Percentiles rank a stretch among this genome's conserved stretches.
These are phyloP conservation scores for Capronia americana DNA, from an alignment of 2,329 filamentous ascomycete species.

Conservation along the genomic window DNA sequence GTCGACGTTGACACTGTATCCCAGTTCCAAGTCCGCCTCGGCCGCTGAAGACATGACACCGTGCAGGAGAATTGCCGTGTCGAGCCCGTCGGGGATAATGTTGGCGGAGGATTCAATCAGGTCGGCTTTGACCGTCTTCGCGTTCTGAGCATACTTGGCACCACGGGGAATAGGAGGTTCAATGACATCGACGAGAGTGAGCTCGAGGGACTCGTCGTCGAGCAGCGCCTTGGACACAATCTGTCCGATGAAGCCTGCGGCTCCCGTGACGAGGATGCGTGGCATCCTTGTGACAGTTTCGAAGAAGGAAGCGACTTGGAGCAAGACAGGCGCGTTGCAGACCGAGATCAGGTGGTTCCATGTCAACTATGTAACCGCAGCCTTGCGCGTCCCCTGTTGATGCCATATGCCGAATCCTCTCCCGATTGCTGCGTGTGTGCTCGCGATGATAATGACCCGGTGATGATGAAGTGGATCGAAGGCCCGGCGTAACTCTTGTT, in stretches of 20 bases:
- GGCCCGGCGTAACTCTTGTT: constrained; percentile 9
- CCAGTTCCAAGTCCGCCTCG: constrained; percentile 66
- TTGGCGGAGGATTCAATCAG: constrained; percentile 52
- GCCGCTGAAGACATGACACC: constrained; percentile 71
- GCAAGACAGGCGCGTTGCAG: constrained; percentile 5
- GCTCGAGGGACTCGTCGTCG: constrained; percentile 52
- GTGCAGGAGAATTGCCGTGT: constrained; percentile 66
- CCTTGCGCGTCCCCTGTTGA: constrained; percentile 15
- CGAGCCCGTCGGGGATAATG: constrained; percentile 50
- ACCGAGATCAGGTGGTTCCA: background rate
- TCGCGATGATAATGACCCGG: constrained; percentile 19
- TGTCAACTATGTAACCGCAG: constrained; percentile 1
- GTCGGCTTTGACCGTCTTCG: constrained; percentile 59
- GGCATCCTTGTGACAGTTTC: constrained; percentile 51
- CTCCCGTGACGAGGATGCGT: constrained; percentile 67
- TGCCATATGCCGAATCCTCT: constrained; percentile 10
- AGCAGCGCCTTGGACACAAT: constrained; percentile 63
- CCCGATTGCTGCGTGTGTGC: background rate
- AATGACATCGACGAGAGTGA: constrained; percentile 64
- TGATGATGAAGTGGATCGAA: background rate
- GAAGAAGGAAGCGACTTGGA: background rate
- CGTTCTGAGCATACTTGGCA: constrained; percentile 56
- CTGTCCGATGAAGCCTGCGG: constrained; percentile 69
- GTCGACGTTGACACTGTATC: constrained; percentile 66
- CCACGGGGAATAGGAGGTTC: constrained; percentile 58